Conservation (phyloP, 805 yeast species). For the Komagataella populi region DNA sequence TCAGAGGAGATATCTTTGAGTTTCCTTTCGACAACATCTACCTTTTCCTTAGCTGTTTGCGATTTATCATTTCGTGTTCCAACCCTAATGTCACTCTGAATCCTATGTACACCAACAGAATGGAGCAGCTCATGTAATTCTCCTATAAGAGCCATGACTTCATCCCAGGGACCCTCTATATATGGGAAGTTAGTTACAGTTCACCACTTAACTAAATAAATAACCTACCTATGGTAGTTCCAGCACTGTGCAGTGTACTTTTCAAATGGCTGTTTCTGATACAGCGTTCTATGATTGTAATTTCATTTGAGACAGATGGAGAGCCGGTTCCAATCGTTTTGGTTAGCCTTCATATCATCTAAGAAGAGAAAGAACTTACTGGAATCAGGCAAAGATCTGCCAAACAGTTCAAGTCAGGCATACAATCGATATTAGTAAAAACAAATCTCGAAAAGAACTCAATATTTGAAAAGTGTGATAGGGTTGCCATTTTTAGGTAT, state of each 20-base stretch:
- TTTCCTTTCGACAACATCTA: constrained; percentile 48
- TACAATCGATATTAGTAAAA: background rate
- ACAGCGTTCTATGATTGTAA: constrained; percentile 53
- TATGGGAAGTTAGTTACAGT: background rate
- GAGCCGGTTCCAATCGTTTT: constrained; percentile 58
- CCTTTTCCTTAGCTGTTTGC: constrained; percentile 63
- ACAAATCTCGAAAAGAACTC: background rate
- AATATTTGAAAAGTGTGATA: too few species aligned
- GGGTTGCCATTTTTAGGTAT: too few species aligned
- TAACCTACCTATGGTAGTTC: constrained; percentile 52
- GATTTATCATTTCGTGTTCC: constrained; percentile 71
- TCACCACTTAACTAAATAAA: background rate
- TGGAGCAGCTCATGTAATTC: constrained; percentile 64
- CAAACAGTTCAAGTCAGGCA: constrained; percentile 44
- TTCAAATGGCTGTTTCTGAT: constrained; percentile 50
- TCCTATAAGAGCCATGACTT: constrained; percentile 71
- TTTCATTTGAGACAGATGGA: constrained; percentile 73
- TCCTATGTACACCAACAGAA: constrained; percentile 56
- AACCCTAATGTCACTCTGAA: constrained; percentile 76
- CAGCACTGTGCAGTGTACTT: constrained; percentile 77
- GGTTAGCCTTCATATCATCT: constrained; percentile 2
- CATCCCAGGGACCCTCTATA: constrained; percentile 80
- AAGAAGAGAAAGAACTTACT: constrained; percentile 23
- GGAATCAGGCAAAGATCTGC: constrained; percentile 86
- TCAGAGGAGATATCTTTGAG: constrained; percentile 7